Base-by-base conservation (phyloP, 1,284 basidiomycete species). In the Fistulina hepatica region DNA sequence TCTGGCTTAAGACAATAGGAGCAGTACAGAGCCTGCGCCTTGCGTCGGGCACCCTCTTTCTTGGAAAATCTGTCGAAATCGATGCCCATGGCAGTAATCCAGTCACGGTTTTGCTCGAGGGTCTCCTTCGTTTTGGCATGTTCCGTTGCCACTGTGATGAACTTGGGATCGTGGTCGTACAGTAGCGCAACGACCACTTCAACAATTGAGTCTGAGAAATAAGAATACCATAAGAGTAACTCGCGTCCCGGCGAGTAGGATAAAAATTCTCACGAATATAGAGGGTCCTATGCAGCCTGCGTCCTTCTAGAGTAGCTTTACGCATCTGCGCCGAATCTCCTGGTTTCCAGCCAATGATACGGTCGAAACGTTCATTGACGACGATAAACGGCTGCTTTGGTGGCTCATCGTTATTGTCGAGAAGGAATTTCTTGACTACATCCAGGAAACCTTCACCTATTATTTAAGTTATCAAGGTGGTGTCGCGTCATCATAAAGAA, bases 11-110 rank as follows among this genome's bases (percentile, higher is more conserved):
- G 33, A 38, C 46, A 47, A 21, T 40, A 8, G 23, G 43, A 38
- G 36, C 46, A 47, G 32, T 43, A 47, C 5, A 45, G 36, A 27
- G 36, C 39, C 46, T 45, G 45, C 20, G 45, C 36, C 28, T 47
- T 47, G 6, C 46, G 46, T 7, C 31, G 38, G 17, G 30, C 34
- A 6, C 39, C 30, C 36, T 45, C 34, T 19, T 40, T 44, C 27
- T 44, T 47, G 17, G 30, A 27, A 30, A 17, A 47, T 26, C 40
- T 42, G 19, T 37, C 36, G 11, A 35, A 31, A 16, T 45, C 33
- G 23, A 44, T 31, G 8, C 32, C 30, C 15, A 26, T 30, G n/a
- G n/a, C n/a, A n/a, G n/a, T n/a, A n/a, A n/a, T n/a, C n/a, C n/a
- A n/a, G n/a, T n/a, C n/a, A n/a, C n/a, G n/a, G n/a, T n/a, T n/a